Percentiles rank a stretch among this genome's conserved stretches.
phyloP scores from a whole-genome alignment of 2,329 filamentous ascomycete species.

The Neurospora sp. region DNA sequence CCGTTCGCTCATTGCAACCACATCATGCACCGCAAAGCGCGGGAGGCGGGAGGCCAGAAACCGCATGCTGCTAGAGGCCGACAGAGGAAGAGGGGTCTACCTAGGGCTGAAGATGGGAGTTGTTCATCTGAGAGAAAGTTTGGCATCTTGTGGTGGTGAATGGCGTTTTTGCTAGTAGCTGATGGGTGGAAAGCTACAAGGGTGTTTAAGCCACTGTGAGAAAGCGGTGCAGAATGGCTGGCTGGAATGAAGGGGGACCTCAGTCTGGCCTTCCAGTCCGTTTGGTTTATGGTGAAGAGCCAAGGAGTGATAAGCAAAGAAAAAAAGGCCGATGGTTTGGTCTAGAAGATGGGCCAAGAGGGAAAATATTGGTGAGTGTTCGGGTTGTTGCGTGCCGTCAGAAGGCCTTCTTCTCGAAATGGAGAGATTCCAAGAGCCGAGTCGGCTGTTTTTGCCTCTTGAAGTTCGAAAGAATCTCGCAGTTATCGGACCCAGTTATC shows the following conservation, averaged over 20 bases:
- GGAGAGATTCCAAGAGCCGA: not conserved
- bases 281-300: not conserved
- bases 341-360: not conserved
- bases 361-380: not conserved
- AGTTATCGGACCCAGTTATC: not conserved
- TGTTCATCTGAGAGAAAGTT: not conserved
- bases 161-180: not conserved
- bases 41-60: not conserved
- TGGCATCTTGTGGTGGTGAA: not conserved
- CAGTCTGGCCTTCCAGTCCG: not conserved
- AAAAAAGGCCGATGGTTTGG: not conserved
- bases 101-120: not conserved
- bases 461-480: not conserved
- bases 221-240: not conserved
- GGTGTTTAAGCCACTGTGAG: not conserved
- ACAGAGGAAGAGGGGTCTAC: not conserved
- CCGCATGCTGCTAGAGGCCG: not conserved
- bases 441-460: not conserved
- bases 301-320: not conserved
- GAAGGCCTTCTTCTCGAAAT: not conserved
- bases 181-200: not conserved
- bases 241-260: not conserved
- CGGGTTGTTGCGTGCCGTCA: not conserved
- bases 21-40: not conserved
- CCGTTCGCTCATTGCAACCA: not conserved